Evolutionary conservation across 108 stramenopile species (phyloP), one percentile per base, ranked within the genome.

Genomic region (Fragilaria radians): DNA sequence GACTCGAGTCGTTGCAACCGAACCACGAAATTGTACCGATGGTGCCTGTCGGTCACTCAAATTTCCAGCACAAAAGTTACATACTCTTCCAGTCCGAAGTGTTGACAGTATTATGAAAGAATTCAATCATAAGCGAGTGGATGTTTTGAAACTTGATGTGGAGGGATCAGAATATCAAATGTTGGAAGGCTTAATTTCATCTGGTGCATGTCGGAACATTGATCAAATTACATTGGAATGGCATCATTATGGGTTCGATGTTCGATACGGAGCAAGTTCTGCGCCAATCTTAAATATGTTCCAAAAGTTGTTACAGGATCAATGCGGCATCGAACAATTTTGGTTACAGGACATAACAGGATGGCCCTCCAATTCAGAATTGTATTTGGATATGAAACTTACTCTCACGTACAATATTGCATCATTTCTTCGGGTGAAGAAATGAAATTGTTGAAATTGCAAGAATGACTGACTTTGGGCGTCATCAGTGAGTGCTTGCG

Each of bases 121-220:
- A 21, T 26, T 25, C 0, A 52, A 17, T 28, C 70, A 63, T 3
- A 61, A 65, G 31, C 47, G 36, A 0, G 30, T 58, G 5, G 64
- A 65, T 19, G 51, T 65, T 17, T 55, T 48, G 14, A 71, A 53
- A 24, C 2, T 57, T 33, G 66, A 67, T 32, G 66, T 67, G 52
- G 66, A 67, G 28, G 66, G 66, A 22, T 48, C 46, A 29, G 66
- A 67, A 33, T 67, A 53, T 34, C 46, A 50, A 17, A 57, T 67
- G 31, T 54, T 67, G 66, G 66, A 67, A 31, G 57, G 25, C 7
- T n/a, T n/a, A n/a, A 26, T 67, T n/a, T 51, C 52, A 26, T 1
- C 22, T 25, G 2, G 2, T 28, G 1, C 30, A 48, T 59, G 58
- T 46, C 34, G 14, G 22, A 31, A 60, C 27, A 48, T 67, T 27